Base-by-base conservation (phyloP, 305 asterid species). In the Withania somnifera region DNA sequence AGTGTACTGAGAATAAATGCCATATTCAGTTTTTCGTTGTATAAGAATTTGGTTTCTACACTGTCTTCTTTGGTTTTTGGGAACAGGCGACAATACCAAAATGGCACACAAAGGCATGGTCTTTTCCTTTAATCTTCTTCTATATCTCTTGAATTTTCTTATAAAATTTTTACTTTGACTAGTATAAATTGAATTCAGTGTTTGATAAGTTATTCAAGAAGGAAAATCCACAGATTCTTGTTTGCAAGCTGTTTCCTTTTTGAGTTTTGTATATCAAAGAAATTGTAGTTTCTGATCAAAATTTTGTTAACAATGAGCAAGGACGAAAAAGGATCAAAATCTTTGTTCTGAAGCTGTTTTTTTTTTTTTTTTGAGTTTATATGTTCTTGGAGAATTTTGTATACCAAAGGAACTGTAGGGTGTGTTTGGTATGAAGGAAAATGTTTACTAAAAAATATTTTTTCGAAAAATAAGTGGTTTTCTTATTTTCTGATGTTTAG, bases 41-140 rank as follows among this genome's bases (percentile, higher is more conserved):
- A 75, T 75, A 50, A 75, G 8, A 28, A 10, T n/a, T 73, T 13
- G 26, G 11, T 51, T 75, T 50, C n/a, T 28, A 4, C 5, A 4
- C 5, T 0, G 0, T 71, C 28, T 9, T 30, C 45, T 50, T 9
- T 75, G 3, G 28, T 36, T 14, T 15, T 36, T 73, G 42, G 56
- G 57, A 6, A 14, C 2, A 38, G 11, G 36, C 78, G 11, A 13
- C 22, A 4, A 24, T 45, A 73, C 40, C 63, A 30, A 82, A 71
- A 82, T 82, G 84, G 66, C 84, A 17, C 22, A 64, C 45, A 71
- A 76, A 82, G 80, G 84, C 73, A 36, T 11, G 5, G 2, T 14
- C 57, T 54, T 32, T 54, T 24, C 17, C 32, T 36, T 66, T 22
- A 28, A 20, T 11, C 11, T 54, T 24, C 7, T 60, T 26, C 3